These are phyloP conservation scores for Pyrenophora seminiperda DNA, from an alignment of 2,329 filamentous ascomycete species.

Conservation along the genomic window DNA sequence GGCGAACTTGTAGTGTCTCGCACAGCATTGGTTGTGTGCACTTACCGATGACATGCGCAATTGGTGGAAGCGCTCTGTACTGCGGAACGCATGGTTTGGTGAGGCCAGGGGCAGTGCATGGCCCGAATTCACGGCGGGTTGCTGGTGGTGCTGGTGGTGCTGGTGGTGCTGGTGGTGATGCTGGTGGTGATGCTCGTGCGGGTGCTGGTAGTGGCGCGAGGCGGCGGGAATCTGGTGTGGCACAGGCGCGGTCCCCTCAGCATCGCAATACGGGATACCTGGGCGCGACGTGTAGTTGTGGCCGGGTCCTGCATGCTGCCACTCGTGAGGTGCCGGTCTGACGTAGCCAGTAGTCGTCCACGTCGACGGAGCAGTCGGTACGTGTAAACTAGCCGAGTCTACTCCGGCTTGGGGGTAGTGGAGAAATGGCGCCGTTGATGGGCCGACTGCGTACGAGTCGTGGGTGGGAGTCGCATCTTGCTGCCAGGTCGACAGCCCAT, in stretches of 20 bases:
- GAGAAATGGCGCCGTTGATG: conserved; percentile 29
- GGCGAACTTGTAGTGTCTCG: conserved; percentile 14
- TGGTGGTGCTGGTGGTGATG: conserved; percentile 12
- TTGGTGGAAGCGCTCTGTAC: conserved; percentile 24
- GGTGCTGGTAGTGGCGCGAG: conserved; percentile 22
- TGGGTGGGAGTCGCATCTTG: conserved; percentile 18
- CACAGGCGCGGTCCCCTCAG: conserved; percentile 18
- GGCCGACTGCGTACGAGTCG: conserved; percentile 30
- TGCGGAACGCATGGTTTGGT: conserved; percentile 16
- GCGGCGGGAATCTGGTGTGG: conserved; percentile 13
- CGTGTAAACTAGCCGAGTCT: conserved; percentile 32
- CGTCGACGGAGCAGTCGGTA: conserved; percentile 17
- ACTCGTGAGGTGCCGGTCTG: conserved; percentile 24
- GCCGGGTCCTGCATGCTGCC: conserved; percentile 23
- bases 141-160: conserved; percentile 18
- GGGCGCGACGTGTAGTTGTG: conserved; percentile 26
- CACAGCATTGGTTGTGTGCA: conserved; percentile 17
- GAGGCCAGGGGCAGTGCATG: conserved; percentile 13
- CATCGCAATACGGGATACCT: conserved; percentile 25
- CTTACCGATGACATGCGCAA: conserved; percentile 31
- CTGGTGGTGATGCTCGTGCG: conserved; percentile 2
- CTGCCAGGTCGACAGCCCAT: conserved; percentile 36
- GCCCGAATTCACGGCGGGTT: conserved; percentile 3
- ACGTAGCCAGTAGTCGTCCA: conserved; percentile 24
- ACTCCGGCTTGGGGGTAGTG: conserved; percentile 32